These are phyloP conservation scores for Penstemon eatonii DNA, from an alignment of 257 asterid genomes.

Conservation along the genomic window DNA sequence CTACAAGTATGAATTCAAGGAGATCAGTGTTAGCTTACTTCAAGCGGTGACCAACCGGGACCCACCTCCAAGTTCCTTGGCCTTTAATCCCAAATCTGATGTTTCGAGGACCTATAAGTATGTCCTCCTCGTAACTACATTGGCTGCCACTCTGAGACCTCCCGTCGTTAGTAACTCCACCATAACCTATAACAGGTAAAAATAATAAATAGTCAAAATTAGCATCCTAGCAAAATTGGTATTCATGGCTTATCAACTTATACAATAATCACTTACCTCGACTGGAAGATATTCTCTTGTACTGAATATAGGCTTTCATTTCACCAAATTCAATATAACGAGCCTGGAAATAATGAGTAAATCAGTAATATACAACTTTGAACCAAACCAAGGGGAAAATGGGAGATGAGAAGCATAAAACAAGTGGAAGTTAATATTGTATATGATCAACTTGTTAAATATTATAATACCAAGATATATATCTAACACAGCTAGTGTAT, in stretches of 20 bases:
- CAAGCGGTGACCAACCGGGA: no score
- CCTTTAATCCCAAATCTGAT: no score
- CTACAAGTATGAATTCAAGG: no score
- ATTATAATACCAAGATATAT: neutral
- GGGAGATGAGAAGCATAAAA: neutral
- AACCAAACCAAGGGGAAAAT: neutral
- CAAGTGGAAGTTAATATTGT: neutral
- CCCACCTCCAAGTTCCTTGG: no score
- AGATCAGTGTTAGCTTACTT: no score
- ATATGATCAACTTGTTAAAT: no score
- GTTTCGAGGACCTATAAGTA: conserved; percentile 2
- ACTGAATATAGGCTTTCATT: conserved; percentile 39
- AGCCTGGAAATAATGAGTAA: conserved; percentile 38
- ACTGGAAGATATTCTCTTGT: conserved; percentile 34
- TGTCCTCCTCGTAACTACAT: neutral
- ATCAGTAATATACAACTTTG: neutral
- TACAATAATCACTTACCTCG: conserved; percentile 29
- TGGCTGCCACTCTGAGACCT: no score
- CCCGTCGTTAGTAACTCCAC: neutral
- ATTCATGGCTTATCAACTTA: neutral
- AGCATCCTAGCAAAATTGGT: neutral
- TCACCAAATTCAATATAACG: conserved; percentile 46
- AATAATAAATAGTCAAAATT: neutral
- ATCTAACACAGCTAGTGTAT: neutral
- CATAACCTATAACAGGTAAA: neutral